Base-by-base conservation (phyloP, 1,284 basidiomycete genomes). In the Puccinia coronata region DNA sequence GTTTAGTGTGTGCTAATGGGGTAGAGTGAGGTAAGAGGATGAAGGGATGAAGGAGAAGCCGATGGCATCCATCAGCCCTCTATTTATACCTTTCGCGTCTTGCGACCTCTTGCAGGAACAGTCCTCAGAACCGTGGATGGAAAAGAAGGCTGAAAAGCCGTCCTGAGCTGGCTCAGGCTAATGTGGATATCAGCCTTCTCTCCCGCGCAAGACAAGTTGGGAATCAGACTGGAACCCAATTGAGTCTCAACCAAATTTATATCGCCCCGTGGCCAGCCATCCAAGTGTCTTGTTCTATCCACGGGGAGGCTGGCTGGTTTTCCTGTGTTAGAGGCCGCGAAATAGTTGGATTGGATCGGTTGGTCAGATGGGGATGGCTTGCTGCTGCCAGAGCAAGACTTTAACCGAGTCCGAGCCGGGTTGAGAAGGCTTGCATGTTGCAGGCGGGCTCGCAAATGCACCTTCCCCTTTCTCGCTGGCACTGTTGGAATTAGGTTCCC, bases 361-460 rank as follows among this genome's bases (percentile, higher is more conserved):
- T 63, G 31, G 61, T 63, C 61, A 23, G 1, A 63, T 39, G 36
- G 34, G 61, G 36, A 63, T 63, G 61, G 61, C 61, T 23, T 16
- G 61, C 36, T 20, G 25, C 61, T 39, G 6, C 28, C 3, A 12
- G 36, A 39, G 36, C 34, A n/a, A n/a, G 20, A 63, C 59, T 34
- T n/a, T n/a, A n/a, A n/a, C n/a, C n/a, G n/a, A n/a, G 36, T 8
- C 36, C 61, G n/a, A 63, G 20, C 31, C 31, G 31, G 31, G 25
- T 61, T 31, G 61, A 41, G 36, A 63, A 63, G 61, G 36, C 61
- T 63, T 39, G 36, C 31, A 63, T 61, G 34, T 53, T 53, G 8
- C 16, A 8, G 16, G 43, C 43, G 9, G 9, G 16, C 6, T n/a
- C 16, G 1, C 51, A 23, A 53, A n/a, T 8, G 43, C 16, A 16